These are phyloP conservation scores for Trypanosomatidae sp. DNA, from an alignment of 208 protist genomes.

Conservation along the genomic window DNA sequence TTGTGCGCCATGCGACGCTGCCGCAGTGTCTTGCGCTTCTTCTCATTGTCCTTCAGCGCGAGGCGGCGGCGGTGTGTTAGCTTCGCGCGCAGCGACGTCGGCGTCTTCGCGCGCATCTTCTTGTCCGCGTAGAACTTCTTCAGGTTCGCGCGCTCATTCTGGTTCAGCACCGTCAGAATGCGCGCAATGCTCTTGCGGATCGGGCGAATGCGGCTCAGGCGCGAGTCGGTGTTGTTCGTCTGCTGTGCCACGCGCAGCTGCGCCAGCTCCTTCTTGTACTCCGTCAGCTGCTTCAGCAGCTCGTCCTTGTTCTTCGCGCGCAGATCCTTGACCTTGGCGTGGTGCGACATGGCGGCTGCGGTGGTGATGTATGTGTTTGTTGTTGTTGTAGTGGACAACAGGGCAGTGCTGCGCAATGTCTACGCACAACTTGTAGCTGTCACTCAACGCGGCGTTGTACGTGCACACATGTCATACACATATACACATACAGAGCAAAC, in stretches of 20 bases:
- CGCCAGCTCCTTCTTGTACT: constrained; percentile 97
- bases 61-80: constrained; percentile 80
- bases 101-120: constrained; percentile 70
- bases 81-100: constrained; percentile 75
- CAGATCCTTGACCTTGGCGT: constrained; percentile 84
- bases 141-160: constrained; percentile 89
- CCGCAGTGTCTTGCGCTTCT: constrained; percentile 80
- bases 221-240: constrained; percentile 78
- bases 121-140: constrained; percentile 90
- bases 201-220: constrained; percentile 92
- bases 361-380: too few species aligned
- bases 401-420: too few species aligned
- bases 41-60: constrained; percentile 79
- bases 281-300: constrained; percentile 92
- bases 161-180: constrained; percentile 96
- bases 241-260: constrained; percentile 94
- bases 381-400: too few species aligned
- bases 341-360: constrained; percentile 66
- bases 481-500: too few species aligned
- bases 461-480: too few species aligned
- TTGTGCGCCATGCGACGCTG: constrained; percentile 60
- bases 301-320: constrained; percentile 94
- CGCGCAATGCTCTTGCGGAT: constrained; percentile 95
- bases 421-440: too few species aligned
- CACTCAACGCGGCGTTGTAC: too few species aligned